Conservation (phyloP, 129 eudicot species). For the Tanacetum coccineum region DNA sequence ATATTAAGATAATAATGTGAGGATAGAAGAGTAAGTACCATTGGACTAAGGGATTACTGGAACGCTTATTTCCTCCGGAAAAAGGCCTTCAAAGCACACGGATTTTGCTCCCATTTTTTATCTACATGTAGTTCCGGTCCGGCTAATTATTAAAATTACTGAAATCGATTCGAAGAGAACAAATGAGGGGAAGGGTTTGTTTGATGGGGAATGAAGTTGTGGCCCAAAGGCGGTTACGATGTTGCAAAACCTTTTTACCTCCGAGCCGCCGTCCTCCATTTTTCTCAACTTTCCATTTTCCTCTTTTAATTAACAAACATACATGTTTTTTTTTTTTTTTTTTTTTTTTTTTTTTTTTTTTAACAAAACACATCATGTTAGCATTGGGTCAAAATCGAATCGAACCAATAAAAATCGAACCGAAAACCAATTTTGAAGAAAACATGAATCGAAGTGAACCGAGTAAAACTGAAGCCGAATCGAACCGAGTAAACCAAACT, state of each 20-base stretch:
- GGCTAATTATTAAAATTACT: background rate
- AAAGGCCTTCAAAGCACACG: constrained; percentile 58
- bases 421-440: no score
- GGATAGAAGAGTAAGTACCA: constrained; percentile 44
- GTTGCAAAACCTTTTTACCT: constrained; percentile 3
- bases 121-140: constrained; percentile 5
- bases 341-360: no score
- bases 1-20: no score
- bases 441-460: no score
- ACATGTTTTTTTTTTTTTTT: no score
- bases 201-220: constrained; percentile 11
- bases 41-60: constrained; percentile 76
- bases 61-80: constrained; percentile 63
- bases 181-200: background rate
- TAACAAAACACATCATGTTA: no score
- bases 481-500: no score
- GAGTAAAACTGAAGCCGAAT: no score
- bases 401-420: no score
- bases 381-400: no score
- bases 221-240: constrained; percentile 33
- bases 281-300: background rate
- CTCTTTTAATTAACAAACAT: background rate
- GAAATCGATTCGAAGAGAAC: background rate
- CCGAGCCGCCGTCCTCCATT: constrained; percentile 10
- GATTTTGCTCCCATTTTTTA: constrained; percentile 60